Base-by-base conservation (phyloP, 768 basidiomycete species). In the Fibroporia radiculosa region DNA sequence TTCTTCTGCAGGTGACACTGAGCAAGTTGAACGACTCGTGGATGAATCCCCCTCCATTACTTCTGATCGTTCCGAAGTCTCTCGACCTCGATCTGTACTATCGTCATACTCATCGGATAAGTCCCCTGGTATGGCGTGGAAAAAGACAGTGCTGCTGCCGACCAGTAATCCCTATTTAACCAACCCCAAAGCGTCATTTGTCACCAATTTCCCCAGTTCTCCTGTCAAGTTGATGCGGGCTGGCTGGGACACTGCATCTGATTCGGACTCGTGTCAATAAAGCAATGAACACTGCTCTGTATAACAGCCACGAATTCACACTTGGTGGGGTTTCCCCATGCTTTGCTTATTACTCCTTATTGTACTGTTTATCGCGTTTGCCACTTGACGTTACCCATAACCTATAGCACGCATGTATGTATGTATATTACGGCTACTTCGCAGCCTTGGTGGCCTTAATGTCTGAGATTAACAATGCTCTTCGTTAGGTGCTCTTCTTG, bases 91-190 rank as follows among this genome's bases (percentile, higher is more conserved):
- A 31, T 18, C 38, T 23, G 12, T 46, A 12, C 38, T 38, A 13
- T 22, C 45, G 4, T 38, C 40, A 13, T 24, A 23, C 12, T 44
- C 48, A 7, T 48, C 46, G 1, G 53, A 56, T 42, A 50, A 45
- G 28, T 51, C 58, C 6, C 58, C 58, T 3, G 51, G 56, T 18
- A 49, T 50, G 47, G 51, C 48, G 14, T 60, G 56, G 59, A 56
- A 58, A 38, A 35, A 50, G 29, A 56, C 55, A 2, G 51, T 58
- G 1, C 45, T 57, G 18, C 52, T 52, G 6, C 52, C 54, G 2
- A 47, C 52, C 33, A 41, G 48, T 31, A 42, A 45, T 22, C 48
- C 51, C 20, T 48, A 44, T 40, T 22, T 53, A 4, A 43, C 41
- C 24, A 44, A 32, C 28, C 28, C 44, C 35, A 45, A 37, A 10